Conservation (phyloP, 305 asterid species). For the Petunia hybrid region DNA sequence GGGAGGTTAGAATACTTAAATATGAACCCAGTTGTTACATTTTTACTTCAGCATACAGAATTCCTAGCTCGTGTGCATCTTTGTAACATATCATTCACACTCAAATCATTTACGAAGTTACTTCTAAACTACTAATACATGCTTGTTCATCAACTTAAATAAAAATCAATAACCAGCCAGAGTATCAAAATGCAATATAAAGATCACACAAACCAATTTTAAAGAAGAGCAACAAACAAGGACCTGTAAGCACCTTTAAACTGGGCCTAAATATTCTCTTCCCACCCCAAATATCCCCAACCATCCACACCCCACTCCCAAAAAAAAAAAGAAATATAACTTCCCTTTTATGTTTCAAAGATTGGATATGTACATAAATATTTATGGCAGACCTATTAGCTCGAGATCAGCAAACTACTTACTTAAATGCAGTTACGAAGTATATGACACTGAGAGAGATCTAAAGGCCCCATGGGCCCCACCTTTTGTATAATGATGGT, state of each 20-base stretch:
- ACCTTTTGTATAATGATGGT: not conserved
- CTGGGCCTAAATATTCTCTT: not conserved
- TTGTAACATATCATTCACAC: not conserved
- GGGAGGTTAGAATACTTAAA: not conserved
- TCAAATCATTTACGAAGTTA: not conserved
- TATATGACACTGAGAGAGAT: not conserved
- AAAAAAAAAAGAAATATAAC: not conserved
- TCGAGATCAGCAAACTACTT: not conserved
- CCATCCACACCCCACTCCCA: not conserved
- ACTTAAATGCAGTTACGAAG: not conserved
- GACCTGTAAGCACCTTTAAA: not conserved
- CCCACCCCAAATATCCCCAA: too few species aligned
- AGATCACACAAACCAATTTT: not conserved
- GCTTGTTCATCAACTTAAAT: not conserved
- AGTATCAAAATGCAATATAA: not conserved
- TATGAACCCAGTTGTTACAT: not conserved
- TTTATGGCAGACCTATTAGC: not conserved
- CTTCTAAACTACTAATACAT: not conserved
- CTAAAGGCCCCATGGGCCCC: not conserved
- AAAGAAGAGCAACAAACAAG: not conserved
- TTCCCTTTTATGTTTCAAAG: not conserved
- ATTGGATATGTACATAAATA: not conserved
- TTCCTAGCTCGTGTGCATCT: slow-evolving; percentile 12
- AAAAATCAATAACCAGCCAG: not conserved
- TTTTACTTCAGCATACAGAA: slow-evolving; percentile 14